Conservation (phyloP, 1,139 yeast genomes). For the Suhomyces anneliseae region DNA sequence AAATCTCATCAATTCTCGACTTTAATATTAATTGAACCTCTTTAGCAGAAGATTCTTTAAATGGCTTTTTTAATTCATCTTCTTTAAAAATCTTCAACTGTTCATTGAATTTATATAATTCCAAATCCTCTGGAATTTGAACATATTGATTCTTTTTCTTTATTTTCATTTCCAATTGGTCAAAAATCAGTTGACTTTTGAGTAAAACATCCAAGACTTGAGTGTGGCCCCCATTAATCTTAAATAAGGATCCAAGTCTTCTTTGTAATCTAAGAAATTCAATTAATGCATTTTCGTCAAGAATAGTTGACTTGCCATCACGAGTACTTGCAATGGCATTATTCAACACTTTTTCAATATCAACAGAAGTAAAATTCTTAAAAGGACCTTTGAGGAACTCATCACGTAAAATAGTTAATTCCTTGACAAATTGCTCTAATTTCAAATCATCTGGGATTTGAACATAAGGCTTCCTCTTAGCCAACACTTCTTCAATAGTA, state of each 20-base stretch:
- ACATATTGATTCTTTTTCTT: constrained; percentile 7
- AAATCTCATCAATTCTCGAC: constrained; percentile 21
- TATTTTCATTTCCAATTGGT: not conserved
- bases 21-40: constrained; percentile 21
- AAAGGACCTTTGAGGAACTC: constrained; percentile 12
- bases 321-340: constrained; percentile 20
- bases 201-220: constrained; percentile 33
- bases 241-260: constrained; percentile 24
- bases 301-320: constrained; percentile 15
- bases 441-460: constrained; percentile 26
- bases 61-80: constrained; percentile 13
- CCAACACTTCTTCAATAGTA: not conserved
- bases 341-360: constrained; percentile 18
- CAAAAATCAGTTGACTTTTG: constrained; percentile 3
- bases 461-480: constrained; percentile 8
- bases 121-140: constrained; percentile 27
- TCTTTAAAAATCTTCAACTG: constrained; percentile 16
- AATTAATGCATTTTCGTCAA: constrained; percentile 20
- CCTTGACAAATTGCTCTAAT: constrained; percentile 18
- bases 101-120: constrained; percentile 17
- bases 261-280: constrained; percentile 23
- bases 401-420: constrained; percentile 13
- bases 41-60: constrained; percentile 10
- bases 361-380: constrained; percentile 1
- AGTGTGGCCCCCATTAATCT: constrained; percentile 32